These are phyloP conservation scores for Debaryomyces coudertii DNA, from an alignment of 1,139 yeast genomes.

Conservation along the genomic window DNA sequence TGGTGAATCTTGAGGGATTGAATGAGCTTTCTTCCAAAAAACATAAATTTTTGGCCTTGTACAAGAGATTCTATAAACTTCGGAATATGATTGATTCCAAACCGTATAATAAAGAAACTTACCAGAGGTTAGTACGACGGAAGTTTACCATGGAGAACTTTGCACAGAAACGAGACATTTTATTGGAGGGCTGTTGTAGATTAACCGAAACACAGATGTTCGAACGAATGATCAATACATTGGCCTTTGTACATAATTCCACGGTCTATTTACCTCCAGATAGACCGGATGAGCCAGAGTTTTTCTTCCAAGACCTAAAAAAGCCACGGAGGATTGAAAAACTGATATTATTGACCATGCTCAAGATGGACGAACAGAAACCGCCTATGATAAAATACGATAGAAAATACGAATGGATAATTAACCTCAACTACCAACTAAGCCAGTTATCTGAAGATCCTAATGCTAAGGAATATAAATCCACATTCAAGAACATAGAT, in stretches of 20 bases:
- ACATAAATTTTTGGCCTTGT: conserved; percentile 23
- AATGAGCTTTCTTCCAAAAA: conserved; percentile 16
- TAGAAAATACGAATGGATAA: conserved; percentile 32
- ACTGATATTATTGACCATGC: conserved; percentile 31
- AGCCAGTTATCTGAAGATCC: conserved; percentile 14
- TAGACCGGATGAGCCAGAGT: conserved; percentile 18
- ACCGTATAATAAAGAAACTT: conserved; percentile 17
- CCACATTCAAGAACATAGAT: conserved; percentile 16
- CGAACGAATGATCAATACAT: conserved; percentile 34
- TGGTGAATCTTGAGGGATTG: conserved; percentile 15
- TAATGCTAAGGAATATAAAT: conserved; percentile 16
- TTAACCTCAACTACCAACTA: conserved; percentile 14
- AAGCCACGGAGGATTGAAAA: conserved; percentile 29
- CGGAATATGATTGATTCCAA: conserved; percentile 30
- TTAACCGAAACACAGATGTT: conserved; percentile 21
- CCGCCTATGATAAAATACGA: conserved; percentile 38
- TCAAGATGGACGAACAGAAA: conserved; percentile 32
- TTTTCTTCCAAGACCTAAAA: conserved; percentile 27
- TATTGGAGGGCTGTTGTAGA: conserved; percentile 16
- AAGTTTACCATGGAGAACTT: conserved; percentile 28
- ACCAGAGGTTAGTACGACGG: conserved; percentile 29
- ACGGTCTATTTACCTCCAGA: conserved; percentile 25
- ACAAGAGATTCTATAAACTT: conserved; percentile 37
- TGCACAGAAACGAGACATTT: conserved; percentile 19
- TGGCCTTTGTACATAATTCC: conserved; percentile 44